Evolutionary conservation across 306 rosid genomes (phyloP), one percentile per base, ranked within the genome.

Genomic region (Hippophae tibetana): DNA sequence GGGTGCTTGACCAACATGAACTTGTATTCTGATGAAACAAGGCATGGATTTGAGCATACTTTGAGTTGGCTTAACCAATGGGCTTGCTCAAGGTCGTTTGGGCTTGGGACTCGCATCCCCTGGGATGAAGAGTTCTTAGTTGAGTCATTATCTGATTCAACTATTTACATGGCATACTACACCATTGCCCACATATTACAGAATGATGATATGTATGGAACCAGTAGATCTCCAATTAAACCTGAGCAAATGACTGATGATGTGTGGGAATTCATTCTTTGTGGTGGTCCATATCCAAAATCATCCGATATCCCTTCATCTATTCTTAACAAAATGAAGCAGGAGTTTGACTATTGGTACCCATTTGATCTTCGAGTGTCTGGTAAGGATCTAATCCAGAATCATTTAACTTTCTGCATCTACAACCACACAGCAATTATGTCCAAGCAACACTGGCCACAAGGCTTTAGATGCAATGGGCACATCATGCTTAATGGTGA

Each of bases 31-130:
- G 95, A 89, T 10, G 95, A 86, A 81, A 80, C 97, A 14, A 68
- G 76, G 0, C 95, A 86, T 80, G 97, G 95, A 10, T 84, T 89
- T 78, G 94, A 86, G 83, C 95, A 89, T 73, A 89, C 97, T 54
- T 72, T 89, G 69, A 45, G 78, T 66, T 89, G 95, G 95, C 78
- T 89, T 66, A 89, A 86, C 64, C 97, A 89, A 75, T 86, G 97
- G 97, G 97, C 97, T 51, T 89, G 97, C 71, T 89, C 97, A 54
- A 75, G 97, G 31, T 83, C 95, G 12, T 89, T 89, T 73, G 95
- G 97, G 54, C 86, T 89, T 57, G 97, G 97, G 73, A 89, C 97
- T 10, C 95, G 80, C 57, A 89, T 89, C 52, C 97, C 97, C 3
- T 89, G 95, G 95, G 97, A 89, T 58, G 93, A 89, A 47, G 84